phyloP scores from a whole-genome alignment of 2,329 filamentous ascomycete species.

The Paracoccidioides lutzii region DNA sequence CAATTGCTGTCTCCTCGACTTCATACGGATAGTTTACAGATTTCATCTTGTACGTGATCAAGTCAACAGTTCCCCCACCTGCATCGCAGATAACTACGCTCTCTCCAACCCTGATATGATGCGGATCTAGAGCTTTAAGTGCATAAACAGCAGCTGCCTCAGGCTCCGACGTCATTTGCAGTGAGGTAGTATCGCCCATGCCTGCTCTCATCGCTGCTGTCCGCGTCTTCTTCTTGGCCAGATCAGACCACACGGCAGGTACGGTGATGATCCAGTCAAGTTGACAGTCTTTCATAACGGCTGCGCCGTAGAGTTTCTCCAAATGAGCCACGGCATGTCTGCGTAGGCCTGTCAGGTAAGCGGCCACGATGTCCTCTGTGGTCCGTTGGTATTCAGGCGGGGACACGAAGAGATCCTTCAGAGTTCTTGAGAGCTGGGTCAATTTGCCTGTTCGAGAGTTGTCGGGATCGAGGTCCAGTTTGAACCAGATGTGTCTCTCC shows the following conservation, averaged over 20 bases:
- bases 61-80: constrained; percentile 1
- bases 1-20: constrained; percentile 3
- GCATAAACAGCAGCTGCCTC: constrained; percentile 1
- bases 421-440: constrained; percentile 1
- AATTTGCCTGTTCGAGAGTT: not conserved
- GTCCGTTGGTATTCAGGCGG: constrained; percentile 1
- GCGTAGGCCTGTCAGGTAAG: constrained; percentile 1
- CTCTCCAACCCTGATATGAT: constrained; percentile 3
- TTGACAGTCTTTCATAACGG: constrained; percentile 1
- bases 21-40: constrained; percentile 2
- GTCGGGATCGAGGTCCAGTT: constrained; percentile 1
- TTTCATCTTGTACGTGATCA: constrained; percentile 3
- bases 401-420: constrained; percentile 2
- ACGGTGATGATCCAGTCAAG: constrained; percentile 3
- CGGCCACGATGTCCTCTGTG: constrained; percentile 1
- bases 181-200: constrained; percentile 1
- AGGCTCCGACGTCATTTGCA: constrained; percentile 1
- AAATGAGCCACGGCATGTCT: constrained; percentile 1
- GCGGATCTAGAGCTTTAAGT: constrained; percentile 1
- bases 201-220: constrained; percentile 1
- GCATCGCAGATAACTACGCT: constrained; percentile 2
- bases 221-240: constrained; percentile 1
- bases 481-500: constrained; percentile 3
- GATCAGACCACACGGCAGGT: constrained; percentile 1
- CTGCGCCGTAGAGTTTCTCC: constrained; percentile 1